Percentiles rank a stretch among this genome's conserved stretches.
Conservation (phyloP, 768 basidiomycete species). For the Pleurotus eryngii region DNA sequence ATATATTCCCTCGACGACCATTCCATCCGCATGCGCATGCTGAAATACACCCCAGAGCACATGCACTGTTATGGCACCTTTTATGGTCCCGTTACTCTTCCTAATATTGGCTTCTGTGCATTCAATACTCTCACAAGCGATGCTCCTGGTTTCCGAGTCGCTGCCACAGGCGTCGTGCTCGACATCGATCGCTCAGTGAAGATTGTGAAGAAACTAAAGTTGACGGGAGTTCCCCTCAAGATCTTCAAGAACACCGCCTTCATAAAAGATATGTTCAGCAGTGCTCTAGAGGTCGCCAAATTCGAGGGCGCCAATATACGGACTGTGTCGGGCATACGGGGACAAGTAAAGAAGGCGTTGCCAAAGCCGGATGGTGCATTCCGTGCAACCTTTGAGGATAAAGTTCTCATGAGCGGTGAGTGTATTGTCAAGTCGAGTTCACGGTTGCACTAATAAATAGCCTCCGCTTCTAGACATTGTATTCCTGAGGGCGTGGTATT, state of each 20-base stretch:
- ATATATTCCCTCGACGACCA: constrained; percentile 98
- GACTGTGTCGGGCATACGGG: constrained; percentile 93
- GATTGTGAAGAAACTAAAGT: constrained; percentile 98
- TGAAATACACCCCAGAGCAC: constrained; percentile 99
- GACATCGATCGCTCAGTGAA: constrained; percentile 89
- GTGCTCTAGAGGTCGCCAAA: constrained; percentile 92
- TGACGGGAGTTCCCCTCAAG: constrained; percentile 94
- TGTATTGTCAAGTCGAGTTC: constrained; percentile 13
- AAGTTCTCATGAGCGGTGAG: constrained; percentile 92
- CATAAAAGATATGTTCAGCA: constrained; percentile 94
- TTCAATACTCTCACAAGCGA: constrained; percentile 82
- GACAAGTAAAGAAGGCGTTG: constrained; percentile 95
- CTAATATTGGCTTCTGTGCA: constrained; percentile 96
- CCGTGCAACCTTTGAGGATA: constrained; percentile 98
- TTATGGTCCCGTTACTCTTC: constrained; percentile 88
- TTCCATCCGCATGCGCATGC: constrained; percentile 96
- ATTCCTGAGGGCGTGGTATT: constrained; percentile 96
- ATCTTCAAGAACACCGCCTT: constrained; percentile 99
- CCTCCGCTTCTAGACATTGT: constrained; percentile 67
- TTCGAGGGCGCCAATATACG: constrained; percentile 97
- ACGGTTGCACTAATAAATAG: constrained; percentile 1
- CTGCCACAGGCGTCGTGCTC: constrained; percentile 92
- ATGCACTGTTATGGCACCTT: constrained; percentile 99
- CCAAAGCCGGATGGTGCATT: constrained; percentile 95
- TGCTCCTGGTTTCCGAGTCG: constrained; percentile 76